Base-by-base conservation (phyloP, 2,329 filamentous ascomycete species). In the Pseudogymnoascus sp. region DNA sequence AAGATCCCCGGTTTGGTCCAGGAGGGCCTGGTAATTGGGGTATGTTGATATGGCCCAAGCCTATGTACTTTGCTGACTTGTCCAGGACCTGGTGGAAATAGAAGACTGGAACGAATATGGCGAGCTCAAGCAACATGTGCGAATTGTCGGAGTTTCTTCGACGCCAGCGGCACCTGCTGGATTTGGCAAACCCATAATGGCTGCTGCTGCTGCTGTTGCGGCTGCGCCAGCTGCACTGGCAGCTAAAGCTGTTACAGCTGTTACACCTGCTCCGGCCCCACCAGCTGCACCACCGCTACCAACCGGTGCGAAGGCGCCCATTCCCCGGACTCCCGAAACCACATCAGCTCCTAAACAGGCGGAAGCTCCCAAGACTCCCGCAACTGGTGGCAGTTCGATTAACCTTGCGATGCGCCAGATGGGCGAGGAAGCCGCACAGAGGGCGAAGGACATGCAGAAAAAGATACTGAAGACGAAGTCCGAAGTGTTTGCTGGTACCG, bases 91-190 rank as follows among this genome's bases (percentile, higher is more conserved):
- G 58, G 88, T 93, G 65, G 88, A 97, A 75, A 85, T 97, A 65
- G 94, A 99, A 76, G 94, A 99, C 73, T 97, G 93, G 94, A 99
- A 99, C 78, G 94, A 99, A 74, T 97, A 95, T 75, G 91, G 91
- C 75, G 93, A 97, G 76, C 83, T 99, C 64, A 91, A 91, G 74
- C 85, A 93, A 75, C 88, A 93, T 69, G 85, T 97, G 68, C 85
- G 80, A 63, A 83, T 88, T 67, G 84, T 82, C 20, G 57, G 57
- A 1, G 75, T 39, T 6, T 39, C 57, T 37, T 58, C 37, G 33
- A 37, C 37, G 3, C 33, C 77, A 68, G 84, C 82, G 14, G 60
- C 22, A 15, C 53, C 28, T 28, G 35, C 57, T 28, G 43, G 25
- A 47, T 60, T 58, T 11, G 35, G 37, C 6, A 37, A 38, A 22